A percentile compares a stretch with the other conserved stretches of the same genome.
These are phyloP conservation scores for Oemleria cerasiformis DNA, from an alignment of 306 rosid genomes.

Conservation along the genomic window DNA sequence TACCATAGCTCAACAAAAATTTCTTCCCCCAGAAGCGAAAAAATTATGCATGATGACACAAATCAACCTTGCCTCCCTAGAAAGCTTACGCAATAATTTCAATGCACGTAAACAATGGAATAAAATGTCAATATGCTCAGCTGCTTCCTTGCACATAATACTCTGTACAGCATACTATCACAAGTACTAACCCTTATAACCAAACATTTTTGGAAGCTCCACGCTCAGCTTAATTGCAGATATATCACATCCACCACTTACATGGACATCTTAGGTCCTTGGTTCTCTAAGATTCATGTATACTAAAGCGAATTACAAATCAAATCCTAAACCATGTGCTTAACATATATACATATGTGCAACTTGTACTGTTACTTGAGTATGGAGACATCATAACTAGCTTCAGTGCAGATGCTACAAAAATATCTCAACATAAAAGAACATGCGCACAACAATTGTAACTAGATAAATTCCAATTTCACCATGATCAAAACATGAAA, in stretches of 20 bases:
- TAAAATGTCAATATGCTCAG: not conserved
- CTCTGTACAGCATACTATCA: not conserved
- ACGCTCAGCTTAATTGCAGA: not conserved
- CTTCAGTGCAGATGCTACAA: not conserved
- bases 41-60: not conserved
- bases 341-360: not conserved
- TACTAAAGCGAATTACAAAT: not conserved
- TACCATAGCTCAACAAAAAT: not conserved
- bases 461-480: not conserved
- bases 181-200: not conserved
- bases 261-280: not conserved
- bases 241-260: not conserved
- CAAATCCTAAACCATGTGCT: not conserved
- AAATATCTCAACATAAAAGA: not conserved
- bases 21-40: not conserved
- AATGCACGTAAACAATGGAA: not conserved
- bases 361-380: not conserved
- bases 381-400: not conserved
- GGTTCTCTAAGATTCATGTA: not conserved
- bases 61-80: not conserved
- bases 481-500: not conserved
- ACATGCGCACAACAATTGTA: not conserved
- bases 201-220: not conserved
- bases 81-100: not conserved
- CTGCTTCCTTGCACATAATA: not conserved